Evolutionary conservation across 345 rosid genomes (phyloP).

Genomic region (Eucalyptus sp.): DNA sequence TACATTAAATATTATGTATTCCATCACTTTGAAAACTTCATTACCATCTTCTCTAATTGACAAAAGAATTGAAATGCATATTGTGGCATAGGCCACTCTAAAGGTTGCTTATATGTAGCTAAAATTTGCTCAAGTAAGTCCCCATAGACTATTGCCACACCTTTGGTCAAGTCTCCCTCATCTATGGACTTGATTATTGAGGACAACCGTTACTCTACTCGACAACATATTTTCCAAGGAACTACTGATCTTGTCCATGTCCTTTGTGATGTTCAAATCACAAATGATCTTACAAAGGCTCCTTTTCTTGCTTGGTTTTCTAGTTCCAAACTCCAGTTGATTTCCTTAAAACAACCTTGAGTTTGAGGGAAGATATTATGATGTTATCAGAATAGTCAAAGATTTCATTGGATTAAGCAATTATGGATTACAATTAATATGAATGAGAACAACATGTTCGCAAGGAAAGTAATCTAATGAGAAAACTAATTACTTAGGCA

Average conservation of each 20-base stretch:
- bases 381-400: accelerated
- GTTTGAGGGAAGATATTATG: neutral
- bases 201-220: neutral
- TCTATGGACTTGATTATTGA: accelerated
- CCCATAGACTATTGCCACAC: neutral
- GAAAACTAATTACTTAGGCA: neutral
- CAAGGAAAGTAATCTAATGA: neutral
- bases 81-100: too few species aligned
- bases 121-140: neutral
- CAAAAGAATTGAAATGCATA: accelerated
- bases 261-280: accelerated
- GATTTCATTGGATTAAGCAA: neutral
- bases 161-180: neutral
- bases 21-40: neutral
- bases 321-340: too few species aligned
- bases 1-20: neutral
- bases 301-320: too few species aligned
- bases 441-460: neutral
- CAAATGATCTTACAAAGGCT: too few species aligned
- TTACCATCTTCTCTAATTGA: too few species aligned
- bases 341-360: too few species aligned
- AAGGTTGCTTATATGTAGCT: accelerated
- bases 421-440: neutral
- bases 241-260: neutral
- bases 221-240: neutral